Conservation (phyloP, 1,284 basidiomycete genomes). For the Ganoderma sinense region DNA sequence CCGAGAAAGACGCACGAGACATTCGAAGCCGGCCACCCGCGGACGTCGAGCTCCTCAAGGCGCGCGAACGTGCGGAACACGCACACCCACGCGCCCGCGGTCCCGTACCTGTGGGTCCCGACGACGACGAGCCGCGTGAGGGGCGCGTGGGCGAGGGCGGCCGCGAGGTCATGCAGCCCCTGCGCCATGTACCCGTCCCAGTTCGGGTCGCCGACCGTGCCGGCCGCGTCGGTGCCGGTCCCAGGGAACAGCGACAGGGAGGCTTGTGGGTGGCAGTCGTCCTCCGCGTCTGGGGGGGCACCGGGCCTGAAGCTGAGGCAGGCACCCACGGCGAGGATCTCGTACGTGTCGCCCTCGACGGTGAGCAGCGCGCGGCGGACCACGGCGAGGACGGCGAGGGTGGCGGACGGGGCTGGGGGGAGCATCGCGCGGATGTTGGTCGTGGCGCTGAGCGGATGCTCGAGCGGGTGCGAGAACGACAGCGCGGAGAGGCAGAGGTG, state of each 20-base stretch:
- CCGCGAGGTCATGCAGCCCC: not conserved
- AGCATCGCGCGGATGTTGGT: not conserved
- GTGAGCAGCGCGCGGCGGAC: not conserved
- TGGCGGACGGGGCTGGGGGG: not conserved
- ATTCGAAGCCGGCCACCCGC: not conserved
- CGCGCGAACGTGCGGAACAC: not conserved
- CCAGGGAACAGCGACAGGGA: too few species aligned
- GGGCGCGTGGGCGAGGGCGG: not conserved
- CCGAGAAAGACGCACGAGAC: not conserved
- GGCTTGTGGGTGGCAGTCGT: too few species aligned
- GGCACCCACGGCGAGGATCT: too few species aligned
- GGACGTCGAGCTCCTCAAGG: not conserved
- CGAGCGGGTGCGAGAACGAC: too few species aligned
- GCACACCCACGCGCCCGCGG: not conserved
- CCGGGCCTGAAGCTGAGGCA: too few species aligned
- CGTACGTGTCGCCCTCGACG: not conserved
- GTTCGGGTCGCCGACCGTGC: not conserved
- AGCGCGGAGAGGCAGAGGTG: not conserved
- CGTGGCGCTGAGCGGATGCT: not conserved
- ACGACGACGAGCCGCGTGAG: not conserved
- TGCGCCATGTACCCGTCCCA: not conserved
- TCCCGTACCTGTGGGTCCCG: not conserved
- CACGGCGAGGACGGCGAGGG: not conserved
- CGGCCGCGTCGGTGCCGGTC: too few species aligned
- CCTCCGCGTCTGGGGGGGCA: too few species aligned